Conservation (phyloP, 2,329 filamentous ascomycete species). For the Cryphonectria parasitica region DNA sequence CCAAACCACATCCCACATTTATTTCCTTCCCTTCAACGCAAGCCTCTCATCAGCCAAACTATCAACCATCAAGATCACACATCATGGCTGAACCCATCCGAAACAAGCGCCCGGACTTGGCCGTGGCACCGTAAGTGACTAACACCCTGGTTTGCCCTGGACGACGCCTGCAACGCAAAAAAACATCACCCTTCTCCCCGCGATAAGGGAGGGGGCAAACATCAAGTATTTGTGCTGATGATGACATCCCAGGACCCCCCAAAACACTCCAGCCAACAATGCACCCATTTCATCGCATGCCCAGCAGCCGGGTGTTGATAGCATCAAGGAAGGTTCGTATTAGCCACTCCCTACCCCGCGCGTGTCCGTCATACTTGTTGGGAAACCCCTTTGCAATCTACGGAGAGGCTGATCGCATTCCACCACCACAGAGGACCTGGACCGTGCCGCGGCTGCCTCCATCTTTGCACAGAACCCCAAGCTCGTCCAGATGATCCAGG, state of each 20-base stretch:
- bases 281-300: slow-evolving; percentile 97
- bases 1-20: neutral
- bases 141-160: slow-evolving; percentile 21
- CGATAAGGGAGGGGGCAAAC: slow-evolving; percentile 26
- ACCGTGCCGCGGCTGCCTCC: slow-evolving; percentile 83
- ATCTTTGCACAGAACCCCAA: slow-evolving; percentile 96
- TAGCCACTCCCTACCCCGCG: slow-evolving; percentile 28
- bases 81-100: slow-evolving; percentile 67
- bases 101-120: slow-evolving; percentile 62
- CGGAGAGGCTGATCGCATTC: slow-evolving; percentile 31
- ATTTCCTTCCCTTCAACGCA: slow-evolving; percentile 1
- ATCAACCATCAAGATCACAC: slow-evolving; percentile 37
- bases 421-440: slow-evolving; percentile 74
- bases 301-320: slow-evolving; percentile 89
- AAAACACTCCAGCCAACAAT: slow-evolving; percentile 95
- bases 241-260: slow-evolving; percentile 75
- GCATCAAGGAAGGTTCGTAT: slow-evolving; percentile 92
- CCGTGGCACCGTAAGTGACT: slow-evolving; percentile 61
- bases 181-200: slow-evolving; percentile 4
- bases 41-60: slow-evolving; percentile 31
- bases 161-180: slow-evolving; percentile 5
- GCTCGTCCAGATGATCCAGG: slow-evolving; percentile 96
- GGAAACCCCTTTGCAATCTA: slow-evolving; percentile 5
- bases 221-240: slow-evolving; percentile 30
- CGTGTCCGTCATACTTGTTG: slow-evolving; percentile 15